Evolutionary conservation across 1,139 yeast species (phyloP).

Genomic region (Debaryomyces sp.): DNA sequence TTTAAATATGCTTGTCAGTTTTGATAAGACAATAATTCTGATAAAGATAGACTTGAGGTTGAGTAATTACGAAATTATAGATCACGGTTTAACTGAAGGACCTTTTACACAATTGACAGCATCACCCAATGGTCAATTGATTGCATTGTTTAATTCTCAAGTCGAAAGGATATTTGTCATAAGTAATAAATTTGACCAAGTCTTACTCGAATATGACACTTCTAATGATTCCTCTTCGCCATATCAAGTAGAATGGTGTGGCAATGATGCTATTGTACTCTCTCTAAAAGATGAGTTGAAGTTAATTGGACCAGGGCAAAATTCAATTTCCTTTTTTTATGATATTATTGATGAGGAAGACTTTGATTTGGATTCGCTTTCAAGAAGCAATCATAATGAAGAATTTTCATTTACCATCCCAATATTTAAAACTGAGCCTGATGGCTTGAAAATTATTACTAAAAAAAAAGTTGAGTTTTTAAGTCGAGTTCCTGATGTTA

Average conservation of each 20-base stretch:
- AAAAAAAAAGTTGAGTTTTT: conserved; percentile 61
- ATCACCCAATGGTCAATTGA: conserved; percentile 64
- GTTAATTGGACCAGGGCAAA: conserved; percentile 73
- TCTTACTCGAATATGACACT: conserved; percentile 54
- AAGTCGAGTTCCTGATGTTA: conserved; percentile 60
- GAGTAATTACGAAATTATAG: conserved; percentile 28
- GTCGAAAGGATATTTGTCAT: conserved; percentile 54
- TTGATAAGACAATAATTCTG: conserved; percentile 31
- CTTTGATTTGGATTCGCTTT: conserved; percentile 26
- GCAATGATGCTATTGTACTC: conserved; percentile 75
- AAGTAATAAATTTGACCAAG: conserved; percentile 51
- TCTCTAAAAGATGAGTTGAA: conserved; percentile 65
- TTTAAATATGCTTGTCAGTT: conserved; percentile 30
- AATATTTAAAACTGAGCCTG: conserved; percentile 54
- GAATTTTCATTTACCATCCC: conserved; percentile 39
- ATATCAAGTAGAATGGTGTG: conserved; percentile 74
- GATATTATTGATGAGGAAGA: conserved; percentile 39
- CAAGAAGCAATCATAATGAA: conserved; percentile 18
- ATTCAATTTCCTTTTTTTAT: conserved; percentile 51
- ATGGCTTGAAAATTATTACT: conserved; percentile 74
- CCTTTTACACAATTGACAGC: conserved; percentile 56
- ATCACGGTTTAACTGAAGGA: conserved; percentile 53
- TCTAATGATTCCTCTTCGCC: conserved; percentile 39
- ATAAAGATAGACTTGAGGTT: conserved; percentile 28
- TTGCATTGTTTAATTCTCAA: conserved; percentile 55